Base-by-base conservation (phyloP, 2,329 filamentous ascomycete species). In the Aaosphaeria arxii region DNA sequence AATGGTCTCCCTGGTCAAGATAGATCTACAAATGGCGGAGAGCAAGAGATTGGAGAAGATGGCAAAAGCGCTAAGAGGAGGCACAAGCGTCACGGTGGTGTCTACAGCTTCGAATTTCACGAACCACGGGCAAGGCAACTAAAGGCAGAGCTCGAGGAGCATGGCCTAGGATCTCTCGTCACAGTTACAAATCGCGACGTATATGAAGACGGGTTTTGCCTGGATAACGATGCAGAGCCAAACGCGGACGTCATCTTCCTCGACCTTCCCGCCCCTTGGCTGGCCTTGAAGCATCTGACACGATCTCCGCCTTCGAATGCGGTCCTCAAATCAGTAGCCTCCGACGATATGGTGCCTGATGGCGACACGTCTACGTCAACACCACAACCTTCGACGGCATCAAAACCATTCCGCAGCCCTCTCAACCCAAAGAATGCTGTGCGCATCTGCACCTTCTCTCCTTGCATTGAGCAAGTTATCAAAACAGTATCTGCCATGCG, bases 381-480 rank as follows among this genome's bases (percentile, higher is more conserved):
- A 11, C 51, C 45, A 40, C 50, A 45, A 39, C 41, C 47, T 7
- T 39, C 48, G 4, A 7, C 53, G 6, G 28, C 52, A 1, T 17
- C 38, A 6, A 54, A 53, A 13, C 56, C 62, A 28, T 69, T 68
- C 49, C 58, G 56, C 36, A 79, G 80, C 1, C 78, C 82, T 0
- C 77, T 97, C 7, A 86, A 94, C 56, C 84, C 89, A 0, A 78
- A 79, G n/a, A 79, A 82, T 39, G 80, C 87, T 5, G 83, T 86
- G 1, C 81, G 94, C 63, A 81, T 99, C 46, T 99, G 94, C 75
- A 95, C 91, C 1, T 99, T 99, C 73, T 95, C 88, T 1, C 94
- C 94, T 0, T 99, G 94, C 71, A 95, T 99, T 56, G 94, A 99
- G 72, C 94, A 99, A 74, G 92, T 95, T 24, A 90, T 88, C 45